A percentile compares a stretch with the other conserved stretches of the same genome.
Evolutionary conservation across 257 asterid genomes (phyloP).

Genomic region (Vinca minor): DNA sequence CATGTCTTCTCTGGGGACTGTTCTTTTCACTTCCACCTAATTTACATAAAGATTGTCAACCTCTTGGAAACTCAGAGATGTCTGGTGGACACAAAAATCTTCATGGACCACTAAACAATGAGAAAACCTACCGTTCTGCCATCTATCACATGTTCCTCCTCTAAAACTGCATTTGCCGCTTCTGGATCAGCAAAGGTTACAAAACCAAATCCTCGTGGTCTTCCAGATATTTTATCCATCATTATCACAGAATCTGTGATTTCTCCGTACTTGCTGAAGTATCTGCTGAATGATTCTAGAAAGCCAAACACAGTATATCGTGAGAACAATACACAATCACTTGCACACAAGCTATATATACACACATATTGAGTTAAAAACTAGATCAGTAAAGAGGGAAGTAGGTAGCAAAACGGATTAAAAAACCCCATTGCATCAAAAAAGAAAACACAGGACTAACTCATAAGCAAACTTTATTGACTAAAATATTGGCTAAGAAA

Average conservation of each 20-base stretch:
- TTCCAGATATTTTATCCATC: constrained; percentile 86
- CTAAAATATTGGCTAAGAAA: no score
- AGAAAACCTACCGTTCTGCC: constrained; percentile 64
- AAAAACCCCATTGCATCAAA: no score
- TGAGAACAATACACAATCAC: background rate
- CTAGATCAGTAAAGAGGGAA: background rate
- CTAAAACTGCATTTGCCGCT: constrained; percentile 76
- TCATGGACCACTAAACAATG: background rate
- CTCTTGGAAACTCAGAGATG: background rate
- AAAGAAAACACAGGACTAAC: no score
- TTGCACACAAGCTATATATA: background rate
- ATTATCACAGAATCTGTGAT: constrained; percentile 80
- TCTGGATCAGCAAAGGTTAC: constrained; percentile 79
- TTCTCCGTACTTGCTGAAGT: constrained; percentile 86
- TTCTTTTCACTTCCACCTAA: constrained; percentile 97
- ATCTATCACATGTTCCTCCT: constrained; percentile 79
- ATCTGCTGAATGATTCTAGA: constrained; percentile 76
- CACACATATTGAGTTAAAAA: background rate
- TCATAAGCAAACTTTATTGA: background rate
- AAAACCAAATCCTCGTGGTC: constrained; percentile 95
- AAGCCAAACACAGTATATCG: constrained; percentile 18
- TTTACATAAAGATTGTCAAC: constrained; percentile 14
- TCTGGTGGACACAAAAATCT: background rate
- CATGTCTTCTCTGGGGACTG: constrained; percentile 83
- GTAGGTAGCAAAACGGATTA: no score